Evolutionary conservation across 2,329 filamentous ascomycete species (phyloP), one percentile per base, ranked within the genome.

Genomic region (Ascocoryne sarcoides): DNA sequence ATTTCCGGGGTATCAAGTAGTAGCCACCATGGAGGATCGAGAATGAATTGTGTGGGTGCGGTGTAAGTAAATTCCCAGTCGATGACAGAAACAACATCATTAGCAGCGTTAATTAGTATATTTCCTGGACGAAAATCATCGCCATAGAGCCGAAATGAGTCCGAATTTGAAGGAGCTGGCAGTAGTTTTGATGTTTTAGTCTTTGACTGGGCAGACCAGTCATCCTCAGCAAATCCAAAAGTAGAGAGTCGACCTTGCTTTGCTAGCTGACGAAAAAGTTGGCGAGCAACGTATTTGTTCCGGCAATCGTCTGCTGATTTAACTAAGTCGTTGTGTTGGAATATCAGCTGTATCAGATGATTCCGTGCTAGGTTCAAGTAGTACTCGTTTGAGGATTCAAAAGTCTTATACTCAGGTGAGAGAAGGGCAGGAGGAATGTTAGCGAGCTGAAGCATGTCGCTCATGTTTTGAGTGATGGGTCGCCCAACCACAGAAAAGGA

Each of bases 21-120:
- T 1, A 66, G 49, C 62, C 62, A 66, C 61, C 60, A 64, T 0
- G 63, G 63, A 0, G 60, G 59, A 32, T 61, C 56, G 35, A 56
- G 53, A 5, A 31, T 38, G 33, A 62, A 65, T 35, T 64, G 55
- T 16, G 52, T 42, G 0, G 62, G 62, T 0, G 52, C 62, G 2
- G 46, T 53, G 37, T 65, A 64, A 0, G 59, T 47, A 37, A 60
- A 63, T 48, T 68, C 65, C 62, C 62, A 68, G 46, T 67, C 65
- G 4, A 69, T 60, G 0, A 63, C 55, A 2, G 51, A 59, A 4
- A 58, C 49, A 1, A 67, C 42, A 0, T 50, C 37, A 3, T 56
- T 35, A 2, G 57, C 39, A 3, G 54, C 40, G 12, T 61, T 49
- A 3, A 64, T 9, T 2, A 65, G 50, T 19, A 63, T 45, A 32